phyloP scores from a whole-genome alignment of 257 asterid species.

The Fraxinus quadrangulata region DNA sequence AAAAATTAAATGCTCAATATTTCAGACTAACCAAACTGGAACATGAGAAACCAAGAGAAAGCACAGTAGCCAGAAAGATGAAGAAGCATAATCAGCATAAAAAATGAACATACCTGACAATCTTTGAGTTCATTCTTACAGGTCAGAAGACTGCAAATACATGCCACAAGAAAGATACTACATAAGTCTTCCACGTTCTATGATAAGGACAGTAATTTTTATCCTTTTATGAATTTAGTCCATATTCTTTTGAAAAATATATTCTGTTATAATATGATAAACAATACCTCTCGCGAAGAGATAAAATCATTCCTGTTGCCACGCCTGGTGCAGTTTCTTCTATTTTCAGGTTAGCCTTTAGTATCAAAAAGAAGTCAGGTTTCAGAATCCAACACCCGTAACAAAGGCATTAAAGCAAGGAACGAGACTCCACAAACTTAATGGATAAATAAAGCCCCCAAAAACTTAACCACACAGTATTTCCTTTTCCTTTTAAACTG shows the following conservation, averaged over 20 bases:
- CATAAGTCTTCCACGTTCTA: constrained; percentile 10
- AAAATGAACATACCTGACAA: constrained; percentile 61
- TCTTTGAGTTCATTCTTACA: constrained; percentile 74
- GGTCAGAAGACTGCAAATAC: constrained; percentile 70
- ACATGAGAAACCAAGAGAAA: background rate
- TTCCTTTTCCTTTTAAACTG: background rate
- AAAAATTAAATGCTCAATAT: background rate
- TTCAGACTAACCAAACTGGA: background rate
- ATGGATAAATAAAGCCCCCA: constrained; percentile 4
- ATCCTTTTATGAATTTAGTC: background rate
- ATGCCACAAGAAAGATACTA: constrained; percentile 25
- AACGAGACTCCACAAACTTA: constrained; percentile 11
- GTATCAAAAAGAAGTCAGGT: constrained; percentile 18
- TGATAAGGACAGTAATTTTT: background rate
- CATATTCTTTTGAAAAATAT: background rate
- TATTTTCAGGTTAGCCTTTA: constrained; percentile 59
- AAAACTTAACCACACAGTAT: background rate
- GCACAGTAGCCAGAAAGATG: background rate
- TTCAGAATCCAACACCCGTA: constrained; percentile 8
- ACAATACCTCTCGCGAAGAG: constrained; percentile 86
- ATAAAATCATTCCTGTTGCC: constrained; percentile 86
- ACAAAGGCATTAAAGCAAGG: constrained; percentile 2
- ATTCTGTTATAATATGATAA: constrained; percentile 6
- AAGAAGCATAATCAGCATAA: background rate
- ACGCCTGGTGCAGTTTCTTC: constrained; percentile 93